Base-by-base conservation (phyloP, 2,329 filamentous ascomycete genomes). In the Cladosporium phlei region DNA sequence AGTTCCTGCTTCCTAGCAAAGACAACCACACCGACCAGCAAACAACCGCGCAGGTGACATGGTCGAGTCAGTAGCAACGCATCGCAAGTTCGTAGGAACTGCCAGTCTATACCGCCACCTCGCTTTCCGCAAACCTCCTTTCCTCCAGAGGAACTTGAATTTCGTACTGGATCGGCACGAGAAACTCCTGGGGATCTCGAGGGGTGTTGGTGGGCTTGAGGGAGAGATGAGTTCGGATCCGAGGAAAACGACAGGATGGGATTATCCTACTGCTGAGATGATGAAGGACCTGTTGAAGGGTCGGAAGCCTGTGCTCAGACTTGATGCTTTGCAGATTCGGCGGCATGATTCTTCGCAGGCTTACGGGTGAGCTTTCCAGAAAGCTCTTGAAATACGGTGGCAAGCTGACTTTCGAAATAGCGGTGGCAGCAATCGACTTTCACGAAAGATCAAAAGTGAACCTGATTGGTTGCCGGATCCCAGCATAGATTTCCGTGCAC, bases 141-240 rank as follows among this genome's bases (percentile, higher is more conserved):
- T 62, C 38, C 47, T 66, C 11, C 56, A 52, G 12, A 56, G 62
- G 17, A 66, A 66, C 34, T n/a, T 66, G 12, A 47, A 56, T n/a
- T 35, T 46, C 16, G 51, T 52, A 14, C 51, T 66, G 25, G 57
- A 64, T 44, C 38, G 48, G 19, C 59, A 64, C 52, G 52, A 62
- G 33, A 34, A 40, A 16, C 28, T 48, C 12, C 28, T 58, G 28
- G 32, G 27, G 12, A 35, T 38, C 11, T 34, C 45, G 12, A 50
- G 20, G 24, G 14, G 32, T 25, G 28, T 48, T 48, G 43, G 14
- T 17, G 27, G 29, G 29, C 29, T n/a, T 29, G 39, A 38, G 14
- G 16, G 47, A 32, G 40, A n/a, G 20, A 51, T 49, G 43, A 44
- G 34, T 20, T 46, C 46, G 12, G 50, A 50, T 27, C 46, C 49